phyloP scores from a whole-genome alignment of 306 rosid genomes.

The Potentilla sterilis region DNA sequence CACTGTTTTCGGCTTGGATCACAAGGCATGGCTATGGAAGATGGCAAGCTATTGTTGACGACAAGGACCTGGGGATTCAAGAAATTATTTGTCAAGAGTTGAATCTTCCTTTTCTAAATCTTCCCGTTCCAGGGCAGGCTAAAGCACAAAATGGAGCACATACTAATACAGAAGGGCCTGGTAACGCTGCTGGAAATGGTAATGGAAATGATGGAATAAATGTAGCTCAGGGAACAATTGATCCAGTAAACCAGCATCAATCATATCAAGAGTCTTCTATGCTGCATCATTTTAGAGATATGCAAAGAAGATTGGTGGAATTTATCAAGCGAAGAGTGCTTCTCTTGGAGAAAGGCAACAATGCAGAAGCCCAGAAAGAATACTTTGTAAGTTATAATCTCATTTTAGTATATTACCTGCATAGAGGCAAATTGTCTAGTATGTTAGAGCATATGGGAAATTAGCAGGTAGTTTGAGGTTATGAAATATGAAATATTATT shows the following conservation, averaged over 20 bases:
- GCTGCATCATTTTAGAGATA: constrained; percentile 76
- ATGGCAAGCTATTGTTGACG: constrained; percentile 99
- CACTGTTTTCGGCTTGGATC: constrained; percentile 15
- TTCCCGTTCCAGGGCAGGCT: constrained; percentile 65
- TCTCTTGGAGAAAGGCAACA: constrained; percentile 93
- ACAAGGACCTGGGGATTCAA: constrained; percentile 83
- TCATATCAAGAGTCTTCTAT: constrained; percentile 60
- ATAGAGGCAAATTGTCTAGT: too few species aligned
- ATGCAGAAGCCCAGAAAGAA: constrained; percentile 83
- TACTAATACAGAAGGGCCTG: constrained; percentile 45
- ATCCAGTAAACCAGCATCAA: constrained; percentile 58
- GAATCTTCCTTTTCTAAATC: constrained; percentile 80
- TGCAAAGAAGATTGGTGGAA: constrained; percentile 96
- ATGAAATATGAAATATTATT: background rate
- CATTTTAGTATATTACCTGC: background rate
- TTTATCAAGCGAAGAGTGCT: constrained; percentile 93
- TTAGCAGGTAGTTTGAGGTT: background rate
- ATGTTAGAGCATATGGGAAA: background rate
- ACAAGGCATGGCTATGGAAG: constrained; percentile 96
- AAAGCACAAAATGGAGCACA: constrained; percentile 59
- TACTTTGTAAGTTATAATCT: constrained; percentile 63
- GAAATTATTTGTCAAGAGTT: constrained; percentile 90
- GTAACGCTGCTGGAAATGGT: constrained; percentile 65
- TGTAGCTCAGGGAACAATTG: constrained; percentile 54
- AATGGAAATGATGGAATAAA: constrained; percentile 50